Percentiles rank a stretch among this genome's conserved stretches.
These are phyloP conservation scores for Neophaeococcomyces aloes DNA, from an alignment of 2,329 filamentous ascomycete species.

Conservation along the genomic window DNA sequence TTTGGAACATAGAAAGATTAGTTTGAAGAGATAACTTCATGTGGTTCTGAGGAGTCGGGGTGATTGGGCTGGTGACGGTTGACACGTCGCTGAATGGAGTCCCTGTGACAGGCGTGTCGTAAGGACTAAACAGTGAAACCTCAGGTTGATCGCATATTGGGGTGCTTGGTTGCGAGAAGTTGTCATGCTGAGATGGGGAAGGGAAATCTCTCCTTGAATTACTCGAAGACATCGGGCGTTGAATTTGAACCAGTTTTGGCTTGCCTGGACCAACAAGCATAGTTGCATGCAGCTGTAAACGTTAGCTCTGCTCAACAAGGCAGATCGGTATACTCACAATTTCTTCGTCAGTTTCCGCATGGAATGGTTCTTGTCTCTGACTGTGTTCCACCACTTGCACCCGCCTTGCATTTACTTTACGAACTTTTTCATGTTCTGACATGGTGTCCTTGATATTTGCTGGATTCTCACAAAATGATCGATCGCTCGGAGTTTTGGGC, in stretches of 20 bases:
- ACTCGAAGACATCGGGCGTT: conserved; percentile 13
- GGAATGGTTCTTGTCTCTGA: conserved; percentile 12
- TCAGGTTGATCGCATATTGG: conserved; percentile 11
- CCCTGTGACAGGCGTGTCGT: conserved; percentile 14
- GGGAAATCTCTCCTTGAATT: conserved; percentile 1
- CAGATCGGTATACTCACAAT: conserved; percentile 9
- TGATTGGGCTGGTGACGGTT: conserved; percentile 2
- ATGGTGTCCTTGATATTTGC: not conserved
- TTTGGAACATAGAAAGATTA: conserved; percentile 4
- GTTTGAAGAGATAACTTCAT: not conserved
- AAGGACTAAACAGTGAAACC: conserved; percentile 18
- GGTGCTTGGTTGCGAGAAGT: conserved; percentile 8
- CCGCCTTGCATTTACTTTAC: not conserved
- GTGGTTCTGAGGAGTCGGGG: not conserved
- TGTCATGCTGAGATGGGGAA: not conserved
- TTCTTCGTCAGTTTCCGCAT: conserved; percentile 13
- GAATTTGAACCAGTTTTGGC: conserved; percentile 20
- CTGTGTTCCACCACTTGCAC: conserved; percentile 7
- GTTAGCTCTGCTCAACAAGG: not conserved
- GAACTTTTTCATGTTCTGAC: not conserved
- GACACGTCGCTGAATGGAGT: conserved; percentile 7
- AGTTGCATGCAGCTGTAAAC: conserved; percentile 16
- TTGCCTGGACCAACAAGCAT: conserved; percentile 18
- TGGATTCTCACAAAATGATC: not conserved
- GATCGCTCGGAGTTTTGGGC: conserved; percentile 12